A percentile compares a stretch with the other conserved stretches of the same genome.
Conservation (phyloP, 2,329 filamentous ascomycete genomes). For the Pseudogymnoascus sp. region DNA sequence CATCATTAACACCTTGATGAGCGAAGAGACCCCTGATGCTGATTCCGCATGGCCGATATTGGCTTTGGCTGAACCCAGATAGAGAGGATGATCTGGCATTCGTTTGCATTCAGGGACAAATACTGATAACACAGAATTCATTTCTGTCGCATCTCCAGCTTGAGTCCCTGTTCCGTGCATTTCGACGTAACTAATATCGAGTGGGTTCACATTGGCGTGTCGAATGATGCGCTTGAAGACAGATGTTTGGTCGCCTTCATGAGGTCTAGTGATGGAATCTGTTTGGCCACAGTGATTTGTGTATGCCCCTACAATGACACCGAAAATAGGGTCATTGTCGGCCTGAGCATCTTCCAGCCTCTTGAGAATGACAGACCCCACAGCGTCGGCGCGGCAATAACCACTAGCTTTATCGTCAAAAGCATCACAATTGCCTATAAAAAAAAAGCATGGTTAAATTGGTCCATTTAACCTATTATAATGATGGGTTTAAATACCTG, state of each 20-base stretch:
- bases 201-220: slow-evolving; percentile 57
- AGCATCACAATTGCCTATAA: slow-evolving; percentile 37
- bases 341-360: slow-evolving; percentile 37
- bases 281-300: slow-evolving; percentile 77
- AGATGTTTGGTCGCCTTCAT: slow-evolving; percentile 65
- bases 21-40: slow-evolving; percentile 21
- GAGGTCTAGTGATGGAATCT: slow-evolving; percentile 73
- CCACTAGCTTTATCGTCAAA: slow-evolving; percentile 42
- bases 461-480: not conserved
- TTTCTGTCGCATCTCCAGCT: slow-evolving; percentile 72
- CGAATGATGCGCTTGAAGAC: slow-evolving; percentile 63
- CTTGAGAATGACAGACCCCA: slow-evolving; percentile 41
- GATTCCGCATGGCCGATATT: slow-evolving; percentile 23
- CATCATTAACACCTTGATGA: slow-evolving; percentile 27
- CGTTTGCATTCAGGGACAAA: slow-evolving; percentile 33
- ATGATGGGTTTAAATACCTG: slow-evolving; percentile 72
- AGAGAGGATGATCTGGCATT: slow-evolving; percentile 45
- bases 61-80: slow-evolving; percentile 20
- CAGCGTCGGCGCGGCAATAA: slow-evolving; percentile 43
- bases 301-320: slow-evolving; percentile 57
- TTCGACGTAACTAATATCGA: slow-evolving; percentile 73
- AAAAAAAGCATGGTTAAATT: not conserved
- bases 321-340: slow-evolving; percentile 41
- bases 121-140: slow-evolving; percentile 36
- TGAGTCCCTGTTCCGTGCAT: slow-evolving; percentile 85